These are phyloP conservation scores for Cladosporium sp. DNA, from an alignment of 2,329 filamentous ascomycete species.

Conservation along the genomic window DNA sequence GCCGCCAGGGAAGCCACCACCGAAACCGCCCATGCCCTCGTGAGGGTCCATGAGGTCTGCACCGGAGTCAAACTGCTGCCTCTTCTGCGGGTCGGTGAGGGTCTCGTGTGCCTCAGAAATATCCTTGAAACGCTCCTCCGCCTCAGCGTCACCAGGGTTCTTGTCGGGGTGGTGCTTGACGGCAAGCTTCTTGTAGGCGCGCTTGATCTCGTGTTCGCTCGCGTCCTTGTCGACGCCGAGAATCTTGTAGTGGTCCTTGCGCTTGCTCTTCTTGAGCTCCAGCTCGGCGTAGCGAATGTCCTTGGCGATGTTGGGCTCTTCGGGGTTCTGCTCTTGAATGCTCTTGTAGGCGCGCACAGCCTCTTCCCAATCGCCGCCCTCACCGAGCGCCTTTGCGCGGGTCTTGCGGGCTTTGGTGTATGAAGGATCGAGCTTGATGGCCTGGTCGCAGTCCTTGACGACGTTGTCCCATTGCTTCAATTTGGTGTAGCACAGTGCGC, in stretches of 20 bases:
- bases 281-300: conserved; percentile 88
- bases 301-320: conserved; percentile 73
- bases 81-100: conserved; percentile 90
- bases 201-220: conserved; percentile 82
- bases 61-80: conserved; percentile 84
- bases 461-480: conserved; percentile 80
- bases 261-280: conserved; percentile 93
- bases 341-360: conserved; percentile 84
- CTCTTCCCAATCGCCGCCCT: conserved; percentile 86
- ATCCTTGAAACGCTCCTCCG: conserved; percentile 94
- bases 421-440: conserved; percentile 73
- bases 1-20: conserved; percentile 34
- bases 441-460: conserved; percentile 79
- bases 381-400: conserved; percentile 82
- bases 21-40: conserved; percentile 73
- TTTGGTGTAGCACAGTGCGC: conserved; percentile 77
- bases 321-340: conserved; percentile 75
- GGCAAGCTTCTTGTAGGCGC: conserved; percentile 91
- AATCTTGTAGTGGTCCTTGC: conserved; percentile 99
- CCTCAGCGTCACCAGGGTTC: conserved; percentile 80
- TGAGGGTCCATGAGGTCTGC: conserved; percentile 84
- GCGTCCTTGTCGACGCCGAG: conserved; percentile 83
- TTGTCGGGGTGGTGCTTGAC: conserved; percentile 96
- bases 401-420: conserved; percentile 93
- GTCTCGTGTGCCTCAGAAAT: conserved; percentile 96